Evolutionary conservation across 306 rosid species (phyloP).

Genomic region (Neltuma alba): DNA sequence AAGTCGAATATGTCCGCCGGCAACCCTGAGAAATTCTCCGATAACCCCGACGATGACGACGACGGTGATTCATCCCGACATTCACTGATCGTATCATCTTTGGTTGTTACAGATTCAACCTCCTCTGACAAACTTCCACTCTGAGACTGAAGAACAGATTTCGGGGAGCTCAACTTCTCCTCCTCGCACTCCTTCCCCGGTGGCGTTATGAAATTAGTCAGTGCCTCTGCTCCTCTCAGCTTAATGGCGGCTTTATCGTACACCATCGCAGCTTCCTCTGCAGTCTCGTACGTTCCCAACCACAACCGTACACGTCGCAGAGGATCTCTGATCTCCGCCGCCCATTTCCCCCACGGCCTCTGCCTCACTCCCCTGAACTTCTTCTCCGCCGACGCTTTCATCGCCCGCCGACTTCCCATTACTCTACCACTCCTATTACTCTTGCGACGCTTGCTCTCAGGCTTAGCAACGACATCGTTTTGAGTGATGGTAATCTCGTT

Average conservation of each 20-base stretch:
- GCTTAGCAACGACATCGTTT: slow-evolving; percentile 39
- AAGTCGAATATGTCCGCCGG: slow-evolving; percentile 63
- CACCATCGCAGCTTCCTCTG: slow-evolving; percentile 93
- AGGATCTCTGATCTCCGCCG: slow-evolving; percentile 97
- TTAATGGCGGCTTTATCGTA: slow-evolving; percentile 94
- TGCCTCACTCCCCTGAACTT: slow-evolving; percentile 95
- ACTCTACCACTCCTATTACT: slow-evolving; percentile 19
- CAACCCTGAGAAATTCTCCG: slow-evolving; percentile 51
- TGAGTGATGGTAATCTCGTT: slow-evolving; percentile 61
- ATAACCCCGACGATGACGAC: slow-evolving; percentile 31
- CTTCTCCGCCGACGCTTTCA: slow-evolving; percentile 42
- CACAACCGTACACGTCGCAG: slow-evolving; percentile 83
- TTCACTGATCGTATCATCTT: slow-evolving; percentile 32
- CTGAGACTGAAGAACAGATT: slow-evolving; percentile 58
- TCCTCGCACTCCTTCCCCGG: slow-evolving; percentile 53
- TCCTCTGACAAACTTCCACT: slow-evolving; percentile 62
- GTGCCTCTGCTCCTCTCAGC: slow-evolving; percentile 95
- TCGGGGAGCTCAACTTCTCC: slow-evolving; percentile 66
- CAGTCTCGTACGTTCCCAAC: slow-evolving; percentile 92
- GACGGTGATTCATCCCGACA: slow-evolving; percentile 31
- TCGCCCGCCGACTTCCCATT: slow-evolving; percentile 12
- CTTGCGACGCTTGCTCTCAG: slow-evolving; percentile 42
- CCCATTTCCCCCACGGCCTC: slow-evolving; percentile 99
- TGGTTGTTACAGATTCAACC: slow-evolving; percentile 40
- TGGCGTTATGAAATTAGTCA: slow-evolving; percentile 71